Evolutionary conservation across 225 moss, liverwort and hornwort species (phyloP).

Genomic region (Rhytidiadelphus loreus): DNA sequence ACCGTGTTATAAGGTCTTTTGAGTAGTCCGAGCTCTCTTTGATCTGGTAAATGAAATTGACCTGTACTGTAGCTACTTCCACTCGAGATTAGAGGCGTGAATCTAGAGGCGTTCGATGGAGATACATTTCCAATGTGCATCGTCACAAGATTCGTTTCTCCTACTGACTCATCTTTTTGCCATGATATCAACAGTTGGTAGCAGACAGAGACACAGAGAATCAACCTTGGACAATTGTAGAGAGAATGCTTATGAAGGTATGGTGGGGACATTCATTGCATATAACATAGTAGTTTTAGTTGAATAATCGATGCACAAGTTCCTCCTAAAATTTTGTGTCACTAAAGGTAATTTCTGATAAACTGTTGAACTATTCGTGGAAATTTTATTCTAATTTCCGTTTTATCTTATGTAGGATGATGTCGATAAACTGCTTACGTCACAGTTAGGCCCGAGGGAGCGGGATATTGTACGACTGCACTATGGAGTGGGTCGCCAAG

Average conservation of each 20-base stretch:
- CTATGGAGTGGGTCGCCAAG: constrained; percentile 76
- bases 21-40: neutral
- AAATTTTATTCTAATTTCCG: neutral
- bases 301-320: neutral
- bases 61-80: neutral
- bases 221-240: constrained; percentile 90
- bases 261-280: neutral
- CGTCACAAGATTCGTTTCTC: neutral
- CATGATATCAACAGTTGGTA: constrained; percentile 52
- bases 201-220: constrained; percentile 72
- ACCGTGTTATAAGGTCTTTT: neutral
- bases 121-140: neutral
- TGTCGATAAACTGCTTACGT: constrained; percentile 70
- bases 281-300: neutral
- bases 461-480: constrained; percentile 90
- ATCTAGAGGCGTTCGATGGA: neutral
- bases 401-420: constrained; percentile 47
- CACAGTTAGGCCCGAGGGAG: constrained; percentile 77
- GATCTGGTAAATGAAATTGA: neutral
- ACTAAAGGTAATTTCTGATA: neutral
- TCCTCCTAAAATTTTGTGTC: neutral
- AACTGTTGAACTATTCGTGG: neutral
- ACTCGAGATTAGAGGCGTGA: neutral
- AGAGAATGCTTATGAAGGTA: constrained; percentile 91
- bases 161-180: neutral